Evolutionary conservation across 2,329 filamentous ascomycete species (phyloP).

Genomic region (Exophiala calicioides): DNA sequence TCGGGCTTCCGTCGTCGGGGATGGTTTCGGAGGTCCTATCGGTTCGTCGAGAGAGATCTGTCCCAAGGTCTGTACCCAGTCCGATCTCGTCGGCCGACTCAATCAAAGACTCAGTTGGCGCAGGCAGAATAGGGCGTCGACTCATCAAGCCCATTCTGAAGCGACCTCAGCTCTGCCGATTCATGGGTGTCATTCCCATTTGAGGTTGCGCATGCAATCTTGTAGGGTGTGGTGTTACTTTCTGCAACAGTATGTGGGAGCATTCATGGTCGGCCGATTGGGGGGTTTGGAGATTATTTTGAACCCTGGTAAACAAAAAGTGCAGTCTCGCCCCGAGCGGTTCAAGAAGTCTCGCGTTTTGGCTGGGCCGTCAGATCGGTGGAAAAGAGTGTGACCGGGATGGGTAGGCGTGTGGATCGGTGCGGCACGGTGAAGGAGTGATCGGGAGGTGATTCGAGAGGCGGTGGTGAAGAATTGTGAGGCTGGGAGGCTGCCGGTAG

Average conservation of each 20-base stretch:
- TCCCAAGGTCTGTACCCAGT: slow-evolving; percentile 50
- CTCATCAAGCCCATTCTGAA: slow-evolving; percentile 51
- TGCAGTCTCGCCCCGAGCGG: not conserved
- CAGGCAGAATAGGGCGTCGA: slow-evolving; percentile 51
- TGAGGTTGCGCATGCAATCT: slow-evolving; percentile 13
- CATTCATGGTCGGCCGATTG: slow-evolving; percentile 12
- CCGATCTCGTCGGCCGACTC: slow-evolving; percentile 46
- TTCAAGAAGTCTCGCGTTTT: not conserved
- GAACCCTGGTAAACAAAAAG: slow-evolving; percentile 16
- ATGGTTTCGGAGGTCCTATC: slow-evolving; percentile 54
- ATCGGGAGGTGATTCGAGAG: not conserved
- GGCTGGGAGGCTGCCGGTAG: slow-evolving; percentile 21
- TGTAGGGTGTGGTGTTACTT: slow-evolving; percentile 6
- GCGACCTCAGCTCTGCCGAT: slow-evolving; percentile 14
- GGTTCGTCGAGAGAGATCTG: slow-evolving; percentile 52
- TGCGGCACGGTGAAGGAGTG: not conserved
- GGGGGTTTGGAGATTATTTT: not conserved
- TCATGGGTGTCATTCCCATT: slow-evolving; percentile 18
- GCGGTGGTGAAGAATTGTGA: slow-evolving; percentile 20
- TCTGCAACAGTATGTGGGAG: not conserved
- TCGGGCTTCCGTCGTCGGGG: slow-evolving; percentile 65
- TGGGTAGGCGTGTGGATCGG: not conserved
- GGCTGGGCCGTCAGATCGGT: not conserved
- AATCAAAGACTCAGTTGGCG: slow-evolving; percentile 49
- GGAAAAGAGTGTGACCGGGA: not conserved